A percentile compares a stretch with the other conserved stretches of the same genome.
Conservation (phyloP, 129 eudicot genomes). For the Helianthus tuberosus region DNA sequence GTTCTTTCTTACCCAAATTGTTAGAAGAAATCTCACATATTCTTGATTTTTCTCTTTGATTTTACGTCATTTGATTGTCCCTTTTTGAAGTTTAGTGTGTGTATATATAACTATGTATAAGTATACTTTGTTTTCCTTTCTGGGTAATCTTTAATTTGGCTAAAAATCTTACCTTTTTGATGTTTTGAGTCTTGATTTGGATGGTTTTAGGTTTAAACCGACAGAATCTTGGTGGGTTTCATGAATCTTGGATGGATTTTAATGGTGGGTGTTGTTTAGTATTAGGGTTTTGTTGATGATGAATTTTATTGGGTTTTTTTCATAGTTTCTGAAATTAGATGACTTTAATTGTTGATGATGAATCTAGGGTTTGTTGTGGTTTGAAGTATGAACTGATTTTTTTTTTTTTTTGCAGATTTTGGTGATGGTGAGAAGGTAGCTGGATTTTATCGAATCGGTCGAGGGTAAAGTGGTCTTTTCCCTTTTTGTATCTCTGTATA, state of each 20-base stretch:
- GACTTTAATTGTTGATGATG: conserved; percentile 19
- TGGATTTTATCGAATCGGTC: conserved; percentile 35
- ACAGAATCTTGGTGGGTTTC: conserved; percentile 35
- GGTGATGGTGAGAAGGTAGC: conserved; percentile 26
- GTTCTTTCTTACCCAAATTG: conserved; percentile 37
- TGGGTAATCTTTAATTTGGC: conserved; percentile 22
- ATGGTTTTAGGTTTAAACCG: conserved; percentile 23
- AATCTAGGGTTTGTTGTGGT: conserved; percentile 37
- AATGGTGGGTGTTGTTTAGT: conserved; percentile 18
- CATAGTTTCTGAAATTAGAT: conserved; percentile 10
- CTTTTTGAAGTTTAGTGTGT: conserved; percentile 19
- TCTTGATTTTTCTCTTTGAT: conserved; percentile 30
- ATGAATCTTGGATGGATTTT: conserved; percentile 23
- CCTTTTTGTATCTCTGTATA: not conserved
- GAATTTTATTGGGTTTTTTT: conserved; percentile 26
- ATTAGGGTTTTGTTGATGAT: conserved; percentile 35
- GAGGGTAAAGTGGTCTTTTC: conserved; percentile 31
- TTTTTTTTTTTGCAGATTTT: conserved; percentile 22
- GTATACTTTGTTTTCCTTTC: conserved; percentile 22
- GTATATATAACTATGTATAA: not conserved
- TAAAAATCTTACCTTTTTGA: conserved; percentile 13
- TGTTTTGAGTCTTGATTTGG: conserved; percentile 29
- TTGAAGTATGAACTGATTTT: conserved; percentile 1
- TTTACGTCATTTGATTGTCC: conserved; percentile 43
- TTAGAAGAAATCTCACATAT: conserved; percentile 31